phyloP scores from a whole-genome alignment of 495 filamentous ascomycete genomes.

The Penicillium waksmanii region DNA sequence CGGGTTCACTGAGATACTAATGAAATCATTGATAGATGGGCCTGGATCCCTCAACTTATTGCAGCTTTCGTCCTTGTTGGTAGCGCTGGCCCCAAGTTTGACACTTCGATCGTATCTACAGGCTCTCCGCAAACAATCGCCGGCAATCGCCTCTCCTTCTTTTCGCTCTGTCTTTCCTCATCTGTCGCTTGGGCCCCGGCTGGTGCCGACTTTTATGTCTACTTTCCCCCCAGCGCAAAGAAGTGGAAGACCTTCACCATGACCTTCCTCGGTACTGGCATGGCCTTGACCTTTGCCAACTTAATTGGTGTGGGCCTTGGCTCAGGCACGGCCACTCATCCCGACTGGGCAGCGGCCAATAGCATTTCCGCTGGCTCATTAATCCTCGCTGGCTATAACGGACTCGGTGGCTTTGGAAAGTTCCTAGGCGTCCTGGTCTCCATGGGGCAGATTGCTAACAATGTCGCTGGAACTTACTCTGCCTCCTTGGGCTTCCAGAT shows the following conservation, averaged over 20 bases:
- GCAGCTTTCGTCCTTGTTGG: slow-evolving; percentile 64
- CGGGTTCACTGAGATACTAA: neutral
- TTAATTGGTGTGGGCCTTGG: slow-evolving; percentile 68
- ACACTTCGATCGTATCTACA: slow-evolving; percentile 38
- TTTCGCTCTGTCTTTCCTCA: slow-evolving; percentile 59
- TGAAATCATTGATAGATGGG: slow-evolving; percentile 42
- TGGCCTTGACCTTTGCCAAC: slow-evolving; percentile 58
- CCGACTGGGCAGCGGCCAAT: slow-evolving; percentile 55
- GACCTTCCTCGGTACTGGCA: slow-evolving; percentile 48
- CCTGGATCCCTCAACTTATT: slow-evolving; percentile 65
- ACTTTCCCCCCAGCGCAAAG: slow-evolving; percentile 50
- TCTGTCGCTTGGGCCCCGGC: slow-evolving; percentile 54
- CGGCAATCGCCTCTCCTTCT: slow-evolving; percentile 62
- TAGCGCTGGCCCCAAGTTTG: slow-evolving; percentile 61
- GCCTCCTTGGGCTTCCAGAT: slow-evolving; percentile 62
- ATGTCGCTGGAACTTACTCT: slow-evolving; percentile 65
- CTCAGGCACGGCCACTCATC: slow-evolving; percentile 55
- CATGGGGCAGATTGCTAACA: slow-evolving; percentile 66
- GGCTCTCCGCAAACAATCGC: slow-evolving; percentile 42
- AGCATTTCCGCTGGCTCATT: slow-evolving; percentile 62
- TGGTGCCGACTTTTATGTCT: slow-evolving; percentile 56
- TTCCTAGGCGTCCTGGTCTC: slow-evolving; percentile 66
- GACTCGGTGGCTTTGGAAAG: slow-evolving; percentile 63
- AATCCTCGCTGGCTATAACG: slow-evolving; percentile 58
- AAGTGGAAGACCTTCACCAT: slow-evolving; percentile 43